Conservation (phyloP, 345 rosid species). For the Anastatica hierochuntica region DNA sequence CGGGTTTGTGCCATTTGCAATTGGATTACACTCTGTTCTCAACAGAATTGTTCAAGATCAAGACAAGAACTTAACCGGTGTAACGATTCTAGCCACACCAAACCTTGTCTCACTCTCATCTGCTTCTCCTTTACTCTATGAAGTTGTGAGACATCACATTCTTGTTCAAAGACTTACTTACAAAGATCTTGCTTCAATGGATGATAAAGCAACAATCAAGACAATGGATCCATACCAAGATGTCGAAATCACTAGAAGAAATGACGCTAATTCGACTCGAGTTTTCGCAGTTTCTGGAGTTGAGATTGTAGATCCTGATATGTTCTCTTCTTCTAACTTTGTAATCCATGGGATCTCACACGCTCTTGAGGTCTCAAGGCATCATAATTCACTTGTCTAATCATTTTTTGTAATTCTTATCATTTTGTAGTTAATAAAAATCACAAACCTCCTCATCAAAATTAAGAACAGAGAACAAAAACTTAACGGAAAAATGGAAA, state of each 20-base stretch:
- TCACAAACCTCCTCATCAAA: no score
- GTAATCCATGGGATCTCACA: conserved; percentile 53
- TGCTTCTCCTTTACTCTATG: conserved; percentile 41
- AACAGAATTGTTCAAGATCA: conserved; percentile 39
- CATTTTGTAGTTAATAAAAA: no score
- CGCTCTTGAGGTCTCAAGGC: conserved; percentile 26
- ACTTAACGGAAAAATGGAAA: no score
- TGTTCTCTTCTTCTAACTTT: conserved; percentile 36
- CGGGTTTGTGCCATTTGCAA: conserved; percentile 63
- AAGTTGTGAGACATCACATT: conserved; percentile 48
- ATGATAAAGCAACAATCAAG: conserved; percentile 30
- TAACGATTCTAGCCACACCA: conserved; percentile 56
- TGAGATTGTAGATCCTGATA: conserved; percentile 44
- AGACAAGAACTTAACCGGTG: conserved; percentile 29
- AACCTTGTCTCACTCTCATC: conserved; percentile 40
- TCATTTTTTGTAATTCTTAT: background rate
- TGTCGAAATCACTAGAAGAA: conserved; percentile 30
- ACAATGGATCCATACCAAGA: conserved; percentile 40
- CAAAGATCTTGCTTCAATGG: conserved; percentile 36
- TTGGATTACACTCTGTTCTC: conserved; percentile 52
- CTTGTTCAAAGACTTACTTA: conserved; percentile 33
- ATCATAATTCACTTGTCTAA: conserved; percentile 8
- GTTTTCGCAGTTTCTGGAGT: conserved; percentile 38
- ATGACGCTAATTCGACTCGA: conserved; percentile 6
- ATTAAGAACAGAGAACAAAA: no score